These are phyloP conservation scores for Pharnaceum exiguum DNA, from an alignment of 148 eudicot genomes.

Conservation along the genomic window DNA sequence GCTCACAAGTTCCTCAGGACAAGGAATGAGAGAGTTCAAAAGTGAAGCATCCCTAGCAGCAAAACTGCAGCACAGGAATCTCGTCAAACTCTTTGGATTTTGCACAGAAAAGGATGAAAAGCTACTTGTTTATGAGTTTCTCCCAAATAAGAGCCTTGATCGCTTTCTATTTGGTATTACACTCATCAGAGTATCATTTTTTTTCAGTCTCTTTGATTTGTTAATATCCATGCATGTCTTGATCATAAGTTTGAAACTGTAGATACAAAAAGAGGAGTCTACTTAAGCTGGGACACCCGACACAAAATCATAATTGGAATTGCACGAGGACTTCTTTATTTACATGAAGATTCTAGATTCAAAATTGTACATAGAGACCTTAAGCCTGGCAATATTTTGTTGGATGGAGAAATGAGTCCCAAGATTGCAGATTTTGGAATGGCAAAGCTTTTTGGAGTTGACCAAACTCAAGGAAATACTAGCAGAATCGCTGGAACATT, in stretches of 20 bases:
- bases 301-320: slow-evolving; percentile 19
- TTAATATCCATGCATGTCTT: background rate
- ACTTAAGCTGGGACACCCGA: slow-evolving; percentile 17
- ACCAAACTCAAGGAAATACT: slow-evolving; percentile 1
- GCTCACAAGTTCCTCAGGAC: background rate
- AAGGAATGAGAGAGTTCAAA: background rate
- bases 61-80: background rate
- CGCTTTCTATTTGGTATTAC: slow-evolving; percentile 1
- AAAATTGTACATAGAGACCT: slow-evolving; percentile 19
- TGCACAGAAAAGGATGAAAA: background rate
- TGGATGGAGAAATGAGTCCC: slow-evolving; percentile 18
- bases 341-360: slow-evolving; percentile 20
- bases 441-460: slow-evolving; percentile 15
- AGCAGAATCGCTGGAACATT: slow-evolving; percentile 7
- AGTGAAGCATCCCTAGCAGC: background rate
- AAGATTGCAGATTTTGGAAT: slow-evolving; percentile 25
- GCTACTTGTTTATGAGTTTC: no score
- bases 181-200: background rate
- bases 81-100: background rate
- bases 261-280: slow-evolving; percentile 2
- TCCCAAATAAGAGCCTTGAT: no score
- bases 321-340: slow-evolving; percentile 19
- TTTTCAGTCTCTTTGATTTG: background rate
- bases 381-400: slow-evolving; percentile 17
- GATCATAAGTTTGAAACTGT: background rate